Percentiles rank a stretch among this genome's conserved stretches.
Conservation (phyloP, 2,329 filamentous ascomycete genomes). For the Ceratocystis eucalypticola region DNA sequence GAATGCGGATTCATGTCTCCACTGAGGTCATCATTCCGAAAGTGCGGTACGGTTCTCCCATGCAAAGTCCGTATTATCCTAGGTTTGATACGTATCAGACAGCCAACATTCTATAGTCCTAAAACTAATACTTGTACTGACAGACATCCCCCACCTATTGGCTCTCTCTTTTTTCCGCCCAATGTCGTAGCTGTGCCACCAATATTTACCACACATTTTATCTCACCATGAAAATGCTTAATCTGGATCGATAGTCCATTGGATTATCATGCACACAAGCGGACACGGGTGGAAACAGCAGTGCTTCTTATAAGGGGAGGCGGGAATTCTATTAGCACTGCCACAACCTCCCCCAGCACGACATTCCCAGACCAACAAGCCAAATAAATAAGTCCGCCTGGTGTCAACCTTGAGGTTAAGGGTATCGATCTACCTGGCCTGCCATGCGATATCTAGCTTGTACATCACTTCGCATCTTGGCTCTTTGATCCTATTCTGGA, state of each 20-base stretch:
- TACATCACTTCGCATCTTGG: too few relatives aligned
- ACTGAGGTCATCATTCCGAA: slow-evolving; percentile 2
- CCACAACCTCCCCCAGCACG: background rate
- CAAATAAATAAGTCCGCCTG: background rate
- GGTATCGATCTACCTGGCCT: background rate
- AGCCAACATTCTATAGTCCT: background rate
- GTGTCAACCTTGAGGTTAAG: background rate
- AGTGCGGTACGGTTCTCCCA: background rate
- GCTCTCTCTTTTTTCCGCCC: background rate
- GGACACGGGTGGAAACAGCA: background rate
- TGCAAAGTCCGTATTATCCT: slow-evolving; percentile 1
- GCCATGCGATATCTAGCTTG: too few relatives aligned
- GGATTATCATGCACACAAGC: background rate
- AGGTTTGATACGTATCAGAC: background rate
- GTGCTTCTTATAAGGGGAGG: background rate
- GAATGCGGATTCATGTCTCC: background rate
- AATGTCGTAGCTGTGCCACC: background rate
- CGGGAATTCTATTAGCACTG: background rate
- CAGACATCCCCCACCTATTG: background rate
- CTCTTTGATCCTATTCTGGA: background rate
- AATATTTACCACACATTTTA: too few relatives aligned
- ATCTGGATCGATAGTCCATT: background rate
- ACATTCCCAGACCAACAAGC: background rate
- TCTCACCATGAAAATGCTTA: background rate
- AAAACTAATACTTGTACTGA: background rate